Base-by-base conservation (phyloP, 2,329 filamentous ascomycete genomes). In the Elsinoe fawcettii region DNA sequence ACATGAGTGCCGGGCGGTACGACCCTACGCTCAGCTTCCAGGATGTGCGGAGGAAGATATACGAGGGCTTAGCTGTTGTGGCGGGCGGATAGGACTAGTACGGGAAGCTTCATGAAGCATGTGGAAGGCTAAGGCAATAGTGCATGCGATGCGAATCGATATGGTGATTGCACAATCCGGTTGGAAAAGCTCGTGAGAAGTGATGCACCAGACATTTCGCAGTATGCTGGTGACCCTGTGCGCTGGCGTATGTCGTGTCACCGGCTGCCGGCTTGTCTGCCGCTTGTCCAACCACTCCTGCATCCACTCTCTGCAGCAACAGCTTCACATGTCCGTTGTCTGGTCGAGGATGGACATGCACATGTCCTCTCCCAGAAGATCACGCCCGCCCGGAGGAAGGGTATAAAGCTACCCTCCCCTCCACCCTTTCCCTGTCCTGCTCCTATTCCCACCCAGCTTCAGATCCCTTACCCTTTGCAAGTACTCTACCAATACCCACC, bases 21-120 rank as follows among this genome's bases (percentile, higher is more conserved):
- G 54, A 56, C 27, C 37, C 54, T 5, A 47, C 54, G 11, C 20
- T 43, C 11, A 90, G 87, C 34, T 95, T 96, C 67, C 88, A 90
- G 67, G 88, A 88, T 55, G 92, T 97, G 8, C 89, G 89, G 74
- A 85, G 79, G 72, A 90, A 88, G 72, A 95, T 99, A 62, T 99
- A 99, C 70, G 89, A 95, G 64, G 91, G 90, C 7, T 73, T 99
- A 68, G 93, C 93, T 32, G 89, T 97, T 59, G 91, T 99, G 63
- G 86, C 87, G 14, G 88, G 88, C 46, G 81, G 79, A 51, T 88
- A 70, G 71, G 34, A 37, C 3, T 6, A 3, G 34, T 14, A 7
- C 14, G 46, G 46, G 14, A 25, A n/a, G 23, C 14, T 25, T 9
- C 6, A 46, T 2, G 12, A 2, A 6, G 18, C 16, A 25, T 20